Conservation (phyloP, 2,329 filamentous ascomycete genomes). For the Cladosporium sp. region DNA sequence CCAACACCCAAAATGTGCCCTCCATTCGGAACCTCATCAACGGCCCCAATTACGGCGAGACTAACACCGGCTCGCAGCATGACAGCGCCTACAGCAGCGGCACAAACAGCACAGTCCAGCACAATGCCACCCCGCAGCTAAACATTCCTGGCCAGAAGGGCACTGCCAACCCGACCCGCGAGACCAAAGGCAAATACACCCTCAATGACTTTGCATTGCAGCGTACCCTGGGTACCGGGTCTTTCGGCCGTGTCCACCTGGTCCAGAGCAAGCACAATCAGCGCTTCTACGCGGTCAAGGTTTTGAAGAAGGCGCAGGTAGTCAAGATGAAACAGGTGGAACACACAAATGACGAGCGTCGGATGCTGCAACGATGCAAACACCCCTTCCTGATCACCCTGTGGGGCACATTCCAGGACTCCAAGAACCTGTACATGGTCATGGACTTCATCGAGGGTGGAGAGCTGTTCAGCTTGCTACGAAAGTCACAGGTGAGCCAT, state of each 20-base stretch:
- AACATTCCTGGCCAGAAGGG: constrained; percentile 38
- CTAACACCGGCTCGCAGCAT: constrained; percentile 36
- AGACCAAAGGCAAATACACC: constrained; percentile 97
- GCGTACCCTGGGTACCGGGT: constrained; percentile 91
- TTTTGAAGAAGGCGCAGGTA: constrained; percentile 96
- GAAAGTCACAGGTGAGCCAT: constrained; percentile 81
- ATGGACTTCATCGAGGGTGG: constrained; percentile 99
- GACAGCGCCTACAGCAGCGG: constrained; percentile 36
- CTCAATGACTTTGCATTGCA: constrained; percentile 86
- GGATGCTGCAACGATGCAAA: constrained; percentile 94
- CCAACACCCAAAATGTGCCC: constrained; percentile 65
- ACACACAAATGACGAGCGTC: constrained; percentile 96
- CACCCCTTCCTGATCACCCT: constrained; percentile 97
- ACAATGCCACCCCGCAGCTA: constrained; percentile 41
- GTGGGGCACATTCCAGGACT: constrained; percentile 97
- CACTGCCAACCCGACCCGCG: constrained; percentile 51
- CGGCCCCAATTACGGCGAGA: constrained; percentile 51
- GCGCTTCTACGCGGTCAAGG: constrained; percentile 97
- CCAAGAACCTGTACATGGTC: constrained; percentile 97
- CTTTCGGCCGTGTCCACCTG: constrained; percentile 93
- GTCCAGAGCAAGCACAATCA: constrained; percentile 98
- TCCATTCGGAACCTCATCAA: constrained; percentile 86
- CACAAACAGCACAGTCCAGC: constrained; percentile 41
- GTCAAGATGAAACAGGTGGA: constrained; percentile 99
- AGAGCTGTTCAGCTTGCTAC: constrained; percentile 90